Evolutionary conservation across 1,284 basidiomycete genomes (phyloP), one percentile per base, ranked within the genome.

Genomic region (Ustilago lituana): DNA sequence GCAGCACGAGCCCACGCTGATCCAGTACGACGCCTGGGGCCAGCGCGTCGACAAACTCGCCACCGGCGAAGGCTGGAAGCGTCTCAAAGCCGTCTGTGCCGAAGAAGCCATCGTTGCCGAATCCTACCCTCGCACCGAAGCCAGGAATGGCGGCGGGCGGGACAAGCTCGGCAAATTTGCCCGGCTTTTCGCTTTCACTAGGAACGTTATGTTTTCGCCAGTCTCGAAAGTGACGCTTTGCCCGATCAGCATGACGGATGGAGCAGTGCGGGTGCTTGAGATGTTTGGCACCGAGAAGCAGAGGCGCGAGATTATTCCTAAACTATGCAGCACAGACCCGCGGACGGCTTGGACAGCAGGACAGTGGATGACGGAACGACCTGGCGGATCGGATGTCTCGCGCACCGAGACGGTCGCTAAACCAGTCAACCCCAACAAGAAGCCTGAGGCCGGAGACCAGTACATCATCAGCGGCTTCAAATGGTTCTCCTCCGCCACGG

Each of bases 401-500:
- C 86, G 87, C 49, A 90, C 89, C 3, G 91, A 92, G 81, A 92
- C 90, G 0, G 83, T 84, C 0, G 91, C 90, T 5, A 1, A 55
- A 77, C 46, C 77, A 81, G 75, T 71, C 5, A 41, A 65, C 22
- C 43, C 49, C 17, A 37, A 11, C 38, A 46, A 37, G 49, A 52
- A 35, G 38, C 87, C 44, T 87, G 89, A n/a, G 83, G 51, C 51
- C 1, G 69, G 60, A 14, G 64, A 69, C 31, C 19, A 36, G 29
- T 76, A 59, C 27, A 35, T 65, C 29, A 46, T 77, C 22, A 52
- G 62, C 39, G 70, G 76, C 3, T 74, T 79, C 73, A 74, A 75
- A 39, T 77, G 90, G 91, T 92, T 92, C 83, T 90, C 90, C 11
- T 90, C 89, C 51, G 91, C 91, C 1, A 90, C 90, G 0, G 91